A percentile compares a stretch with the other conserved stretches of the same genome.
Evolutionary conservation across 176 grass and related monocot genomes (phyloP).

Genomic region (Rhynchospora breviuscula): DNA sequence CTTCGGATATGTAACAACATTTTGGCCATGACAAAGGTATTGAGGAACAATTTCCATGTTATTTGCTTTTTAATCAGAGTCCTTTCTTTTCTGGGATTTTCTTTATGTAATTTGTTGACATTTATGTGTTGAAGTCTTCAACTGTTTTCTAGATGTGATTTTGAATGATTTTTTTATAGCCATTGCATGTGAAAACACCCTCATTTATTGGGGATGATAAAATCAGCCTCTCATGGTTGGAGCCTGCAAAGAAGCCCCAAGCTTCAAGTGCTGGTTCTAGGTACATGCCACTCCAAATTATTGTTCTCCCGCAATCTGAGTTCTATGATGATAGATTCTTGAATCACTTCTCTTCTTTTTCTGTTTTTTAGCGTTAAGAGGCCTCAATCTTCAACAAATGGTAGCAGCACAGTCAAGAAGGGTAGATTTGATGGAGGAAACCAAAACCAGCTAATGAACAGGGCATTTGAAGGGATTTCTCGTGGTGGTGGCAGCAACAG

Average conservation of each 20-base stretch:
- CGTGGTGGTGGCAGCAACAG: constrained; percentile 62
- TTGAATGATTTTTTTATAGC: constrained; percentile 47
- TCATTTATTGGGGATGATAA: constrained; percentile 82
- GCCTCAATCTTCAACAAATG: constrained; percentile 42
- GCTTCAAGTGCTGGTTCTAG: constrained; percentile 44
- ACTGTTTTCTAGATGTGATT: not conserved
- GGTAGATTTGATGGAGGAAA: constrained; percentile 45
- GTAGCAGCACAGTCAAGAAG: constrained; percentile 56
- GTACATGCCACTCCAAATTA: not conserved
- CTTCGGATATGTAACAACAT: constrained; percentile 91
- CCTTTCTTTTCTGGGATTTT: not conserved
- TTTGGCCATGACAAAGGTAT: constrained; percentile 79
- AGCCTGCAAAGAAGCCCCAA: constrained; percentile 58
- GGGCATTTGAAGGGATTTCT: constrained; percentile 84
- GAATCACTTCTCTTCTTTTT: not conserved
- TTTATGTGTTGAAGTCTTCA: not conserved
- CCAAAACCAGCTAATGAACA: constrained; percentile 74
- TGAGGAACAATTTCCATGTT: constrained; percentile 11
- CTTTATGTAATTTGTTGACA: not conserved
- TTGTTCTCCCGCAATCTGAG: not conserved
- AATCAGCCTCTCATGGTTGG: constrained; percentile 82
- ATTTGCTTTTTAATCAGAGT: not conserved
- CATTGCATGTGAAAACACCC: constrained; percentile 77
- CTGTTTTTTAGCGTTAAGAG: constrained; percentile 62
- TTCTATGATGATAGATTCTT: not conserved